Evolutionary conservation across 495 filamentous ascomycete species (phyloP).

Genomic region (Penicillium atrosanguineum): DNA sequence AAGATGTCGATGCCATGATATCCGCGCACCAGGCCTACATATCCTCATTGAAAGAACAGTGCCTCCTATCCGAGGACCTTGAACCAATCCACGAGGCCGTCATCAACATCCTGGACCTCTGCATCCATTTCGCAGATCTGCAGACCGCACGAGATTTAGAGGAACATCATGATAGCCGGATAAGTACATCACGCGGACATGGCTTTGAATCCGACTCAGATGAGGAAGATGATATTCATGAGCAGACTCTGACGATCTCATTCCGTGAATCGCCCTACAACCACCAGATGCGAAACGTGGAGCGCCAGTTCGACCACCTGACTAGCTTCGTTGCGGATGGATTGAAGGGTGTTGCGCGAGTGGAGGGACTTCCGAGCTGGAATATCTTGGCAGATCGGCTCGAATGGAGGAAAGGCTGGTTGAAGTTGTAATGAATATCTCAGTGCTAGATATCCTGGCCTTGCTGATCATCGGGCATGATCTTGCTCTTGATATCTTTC

Average conservation of each 20-base stretch:
- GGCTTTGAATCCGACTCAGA: slow-evolving; percentile 25
- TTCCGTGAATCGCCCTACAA: slow-evolving; percentile 28
- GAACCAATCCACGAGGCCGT: slow-evolving; percentile 63
- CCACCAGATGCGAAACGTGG: slow-evolving; percentile 34
- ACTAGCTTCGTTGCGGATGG: slow-evolving; percentile 43
- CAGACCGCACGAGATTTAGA: slow-evolving; percentile 25
- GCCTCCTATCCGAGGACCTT: slow-evolving; percentile 63
- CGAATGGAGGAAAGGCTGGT: slow-evolving; percentile 27
- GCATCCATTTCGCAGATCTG: slow-evolving; percentile 48
- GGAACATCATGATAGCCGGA: slow-evolving; percentile 1
- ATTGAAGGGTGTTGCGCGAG: slow-evolving; percentile 44
- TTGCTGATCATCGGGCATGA: background rate
- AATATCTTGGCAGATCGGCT: slow-evolving; percentile 49
- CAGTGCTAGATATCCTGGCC: background rate
- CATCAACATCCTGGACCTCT: slow-evolving; percentile 61
- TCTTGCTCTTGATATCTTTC: slow-evolving; percentile 4
- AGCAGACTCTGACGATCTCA: slow-evolving; percentile 26
- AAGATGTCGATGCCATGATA: slow-evolving; percentile 82
- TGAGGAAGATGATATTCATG: slow-evolving; percentile 21
- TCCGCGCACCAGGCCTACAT: slow-evolving; percentile 63
- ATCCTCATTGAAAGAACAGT: slow-evolving; percentile 57
- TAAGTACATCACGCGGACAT: background rate
- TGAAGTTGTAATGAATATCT: background rate
- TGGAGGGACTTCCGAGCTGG: slow-evolving; percentile 45
- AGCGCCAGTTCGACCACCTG: slow-evolving; percentile 37